Evolutionary conservation across 306 rosid species (phyloP), one percentile per base, ranked within the genome.

Genomic region (Ziziphus jujuba): DNA sequence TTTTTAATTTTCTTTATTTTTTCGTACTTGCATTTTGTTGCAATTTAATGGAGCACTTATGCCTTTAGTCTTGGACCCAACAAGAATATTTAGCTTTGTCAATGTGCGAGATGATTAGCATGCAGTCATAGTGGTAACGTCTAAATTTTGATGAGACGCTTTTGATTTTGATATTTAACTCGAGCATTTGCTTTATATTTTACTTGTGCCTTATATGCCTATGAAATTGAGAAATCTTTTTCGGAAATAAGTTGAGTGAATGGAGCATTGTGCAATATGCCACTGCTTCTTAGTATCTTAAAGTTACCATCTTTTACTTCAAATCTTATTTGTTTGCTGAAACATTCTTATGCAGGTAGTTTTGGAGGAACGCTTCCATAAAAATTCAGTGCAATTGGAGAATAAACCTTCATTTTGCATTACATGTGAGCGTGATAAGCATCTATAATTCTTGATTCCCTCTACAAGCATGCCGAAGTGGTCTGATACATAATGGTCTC

Each of bases 301-400:
- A n/a, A 40, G 34, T 25, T 24, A 38, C 6, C 47, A 20, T 3
- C 45, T 10, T 40, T 44, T 49, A 38, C 47, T 36, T 50, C 19
- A 20, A 7, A 7, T 58, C 62, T 14, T 10, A 51, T 65, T 35
- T 58, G 55, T 35, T 10, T 25, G 31, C 31, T 66, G 33, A 48
- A 57, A n/a, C 6, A 17, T 52, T 50, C 52, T 22, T 6, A 50
- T 66, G 68, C 72, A 51, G 78, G 73, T 28, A 48, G 22, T 38
- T 38, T 25, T 48, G 20, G 44, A 40, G 31, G n/a, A 17, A n/a
- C n/a, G 64, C 55, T 31, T 19, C 36, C 21, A 22, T 25, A 36
- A 63, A 33, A 53, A 63, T 23, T 55, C 25, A 12, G 23, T 63
- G 54, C 56, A 55, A 24, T 36, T 62, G 28, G 54, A 61, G 55